A percentile compares a stretch with the other conserved stretches of the same genome.
These are phyloP conservation scores for Brasenia schreberi DNA, from an alignment of 164 flowering plant genomes.

Conservation along the genomic window DNA sequence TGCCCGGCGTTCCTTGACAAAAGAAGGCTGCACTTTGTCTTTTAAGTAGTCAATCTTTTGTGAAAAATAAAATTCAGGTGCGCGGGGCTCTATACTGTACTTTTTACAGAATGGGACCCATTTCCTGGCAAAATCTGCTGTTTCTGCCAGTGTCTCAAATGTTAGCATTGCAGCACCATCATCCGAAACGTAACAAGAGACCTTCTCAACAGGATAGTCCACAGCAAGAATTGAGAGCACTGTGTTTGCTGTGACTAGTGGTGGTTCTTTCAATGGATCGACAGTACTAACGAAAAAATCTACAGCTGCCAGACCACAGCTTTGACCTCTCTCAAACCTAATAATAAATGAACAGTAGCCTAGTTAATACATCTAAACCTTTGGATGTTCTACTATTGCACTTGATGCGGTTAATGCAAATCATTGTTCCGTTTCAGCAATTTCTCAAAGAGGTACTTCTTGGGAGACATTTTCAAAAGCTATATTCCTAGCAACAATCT, in stretches of 20 bases:
- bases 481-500: no score
- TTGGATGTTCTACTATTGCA: no score
- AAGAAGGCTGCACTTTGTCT: slow-evolving; percentile 48
- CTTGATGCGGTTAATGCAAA: no score
- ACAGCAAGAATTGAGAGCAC: slow-evolving; percentile 95
- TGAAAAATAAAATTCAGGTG: slow-evolving; percentile 59
- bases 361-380: no score
- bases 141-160: slow-evolving; percentile 85
- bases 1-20: slow-evolving; percentile 59
- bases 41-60: slow-evolving; percentile 57
- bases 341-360: no score
- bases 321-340: slow-evolving; percentile 81
- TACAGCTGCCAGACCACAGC: slow-evolving; percentile 71
- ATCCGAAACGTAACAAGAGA: slow-evolving; percentile 98
- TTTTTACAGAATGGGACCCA: no score
- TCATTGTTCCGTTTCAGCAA: no score
- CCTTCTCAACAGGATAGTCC: slow-evolving; percentile 93
- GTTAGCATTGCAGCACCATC: slow-evolving; percentile 98
- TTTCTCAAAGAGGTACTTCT: no score
- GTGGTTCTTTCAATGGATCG: slow-evolving; percentile 96
- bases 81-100: slow-evolving; percentile 58
- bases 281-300: slow-evolving; percentile 99
- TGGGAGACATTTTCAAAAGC: no score
- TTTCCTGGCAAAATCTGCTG: slow-evolving; percentile 93
- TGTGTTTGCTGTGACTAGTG: slow-evolving; percentile 89